phyloP scores from a whole-genome alignment of 371 early-diverging fungal genomes.

The Mortierella polycephala region DNA sequence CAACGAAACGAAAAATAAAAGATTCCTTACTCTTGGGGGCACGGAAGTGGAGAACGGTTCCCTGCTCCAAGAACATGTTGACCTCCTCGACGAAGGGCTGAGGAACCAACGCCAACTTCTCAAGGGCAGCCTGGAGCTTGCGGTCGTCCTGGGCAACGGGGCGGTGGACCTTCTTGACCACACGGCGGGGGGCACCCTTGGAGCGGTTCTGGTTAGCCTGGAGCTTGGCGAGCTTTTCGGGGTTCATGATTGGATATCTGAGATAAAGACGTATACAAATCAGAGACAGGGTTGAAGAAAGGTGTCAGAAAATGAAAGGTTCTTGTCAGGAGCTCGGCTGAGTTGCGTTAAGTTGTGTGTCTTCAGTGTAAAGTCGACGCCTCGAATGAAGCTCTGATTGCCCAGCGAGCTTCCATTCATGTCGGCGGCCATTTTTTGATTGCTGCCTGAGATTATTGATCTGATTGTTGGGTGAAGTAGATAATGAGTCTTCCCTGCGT shows the following conservation, averaged over 20 bases:
- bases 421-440: no score
- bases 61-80: slow-evolving; percentile 98
- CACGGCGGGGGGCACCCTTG: slow-evolving; percentile 95
- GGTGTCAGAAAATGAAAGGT: background rate
- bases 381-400: no score
- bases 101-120: slow-evolving; percentile 89
- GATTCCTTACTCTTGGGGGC: slow-evolving; percentile 83
- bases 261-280: background rate
- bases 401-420: no score
- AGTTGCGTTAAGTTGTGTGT: no score
- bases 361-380: no score
- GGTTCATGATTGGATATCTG: slow-evolving; percentile 77
- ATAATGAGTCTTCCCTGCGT: no score
- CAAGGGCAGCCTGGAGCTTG: slow-evolving; percentile 87
- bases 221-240: slow-evolving; percentile 95
- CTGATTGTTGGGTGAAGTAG: no score
- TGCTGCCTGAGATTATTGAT: no score
- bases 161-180: slow-evolving; percentile 85
- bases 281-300: background rate
- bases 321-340: background rate
- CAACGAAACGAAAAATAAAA: background rate
- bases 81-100: slow-evolving; percentile 94
- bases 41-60: slow-evolving; percentile 93
- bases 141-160: slow-evolving; percentile 85
- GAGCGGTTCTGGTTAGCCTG: slow-evolving; percentile 92